Evolutionary conservation across 495 filamentous ascomycete species (phyloP), one percentile per base, ranked within the genome.

Genomic region (Neurospora sp.): DNA sequence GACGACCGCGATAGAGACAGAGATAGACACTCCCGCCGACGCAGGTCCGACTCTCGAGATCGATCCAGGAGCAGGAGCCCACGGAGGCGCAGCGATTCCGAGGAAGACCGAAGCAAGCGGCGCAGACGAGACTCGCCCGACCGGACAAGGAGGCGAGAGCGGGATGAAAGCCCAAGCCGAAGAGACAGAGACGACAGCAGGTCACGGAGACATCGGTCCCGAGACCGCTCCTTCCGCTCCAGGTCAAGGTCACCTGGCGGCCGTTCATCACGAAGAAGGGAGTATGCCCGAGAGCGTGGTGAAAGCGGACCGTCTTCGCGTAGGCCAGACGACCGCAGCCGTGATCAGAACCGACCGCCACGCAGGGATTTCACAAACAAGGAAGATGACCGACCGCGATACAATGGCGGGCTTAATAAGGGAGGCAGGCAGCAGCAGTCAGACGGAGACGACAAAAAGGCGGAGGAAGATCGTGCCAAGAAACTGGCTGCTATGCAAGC

Each of bases 401-500:
- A 72, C 8, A 53, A 59, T 44, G 72, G 75, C 7, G 68, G 65
- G 9, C 27, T 45, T 4, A 69, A 59, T 20, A 69, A 76, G 14
- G 77, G 35, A 65, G 68, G 69, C 70, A 74, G 70, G 72, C 41
- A 20, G 71, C 41, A 42, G 18, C 37, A 40, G 16, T 14, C 72
- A 61, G 65, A 72, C 3, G 71, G 76, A 9, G 74, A 76, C 65
- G 73, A 76, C 39, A 75, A 73, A 10, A 38, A 71, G 9, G 70
- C 61, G 7, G 74, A 85, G 42, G 83, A 85, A 18, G 89, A 91
- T 72, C 88, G 87, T 3, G 88, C 87, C 9, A 83, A 86, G 22
- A 95, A 92, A 77, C 84, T 98, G 5, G 93, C 92, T 20, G 92
- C 90, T 41, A 99, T 99, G 96, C 92, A 94, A 77, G 86, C 88